phyloP scores from a whole-genome alignment of 2,329 filamentous ascomycete species.

The Trichoderma endophyticum region DNA sequence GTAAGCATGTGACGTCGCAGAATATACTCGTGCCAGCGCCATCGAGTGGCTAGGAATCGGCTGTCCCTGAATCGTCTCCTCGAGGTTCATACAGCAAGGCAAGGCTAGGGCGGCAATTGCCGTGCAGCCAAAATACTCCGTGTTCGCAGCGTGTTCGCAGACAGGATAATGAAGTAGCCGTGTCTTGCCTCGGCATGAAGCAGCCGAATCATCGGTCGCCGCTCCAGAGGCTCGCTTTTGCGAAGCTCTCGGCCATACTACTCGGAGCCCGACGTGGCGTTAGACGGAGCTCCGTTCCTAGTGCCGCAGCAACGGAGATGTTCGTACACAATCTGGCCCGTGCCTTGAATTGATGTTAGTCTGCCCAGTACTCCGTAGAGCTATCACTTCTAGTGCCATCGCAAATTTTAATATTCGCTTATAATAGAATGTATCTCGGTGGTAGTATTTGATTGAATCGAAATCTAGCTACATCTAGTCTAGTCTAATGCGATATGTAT shows the following conservation, averaged over 20 bases:
- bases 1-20: not conserved
- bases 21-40: not conserved
- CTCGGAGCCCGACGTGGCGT: conserved; percentile 11
- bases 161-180: not conserved
- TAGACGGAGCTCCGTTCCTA: conserved; percentile 3
- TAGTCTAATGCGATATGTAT: conserved; percentile 79
- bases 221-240: conserved; percentile 15
- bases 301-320: not conserved
- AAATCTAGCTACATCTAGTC: not conserved
- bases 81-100: not conserved
- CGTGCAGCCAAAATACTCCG: not conserved
- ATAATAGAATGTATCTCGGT: not conserved
- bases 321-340: not conserved
- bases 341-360: not conserved
- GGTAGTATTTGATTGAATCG: not conserved
- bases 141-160: not conserved
- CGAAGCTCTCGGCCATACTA: conserved; percentile 15
- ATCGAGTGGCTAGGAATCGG: not conserved
- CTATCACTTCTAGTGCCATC: not conserved
- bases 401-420: not conserved
- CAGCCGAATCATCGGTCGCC: conserved; percentile 14
- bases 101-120: not conserved
- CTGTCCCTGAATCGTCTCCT: not conserved
- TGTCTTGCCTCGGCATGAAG: conserved; percentile 12
- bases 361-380: not conserved